These are phyloP conservation scores for Fusarium devonianum DNA, from an alignment of 2,329 filamentous ascomycete genomes.

Conservation along the genomic window DNA sequence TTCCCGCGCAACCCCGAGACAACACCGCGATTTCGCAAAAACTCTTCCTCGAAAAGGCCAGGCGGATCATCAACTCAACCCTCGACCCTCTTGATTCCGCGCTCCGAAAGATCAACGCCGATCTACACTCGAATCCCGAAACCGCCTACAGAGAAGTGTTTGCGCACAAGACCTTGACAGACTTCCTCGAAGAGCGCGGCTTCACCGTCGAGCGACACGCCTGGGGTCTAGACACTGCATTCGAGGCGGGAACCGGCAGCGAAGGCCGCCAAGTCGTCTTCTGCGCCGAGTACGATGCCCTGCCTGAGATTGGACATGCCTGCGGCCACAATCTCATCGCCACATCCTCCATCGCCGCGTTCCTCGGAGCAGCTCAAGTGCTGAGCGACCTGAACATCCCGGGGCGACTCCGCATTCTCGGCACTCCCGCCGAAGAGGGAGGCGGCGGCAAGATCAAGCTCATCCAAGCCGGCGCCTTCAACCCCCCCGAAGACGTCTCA, in stretches of 20 bases:
- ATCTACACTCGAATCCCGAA: conserved; percentile 8
- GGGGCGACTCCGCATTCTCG: conserved; percentile 49
- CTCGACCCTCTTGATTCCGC: background rate
- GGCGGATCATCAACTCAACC: background rate
- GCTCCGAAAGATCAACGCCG: background rate
- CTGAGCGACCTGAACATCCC: conserved; percentile 47
- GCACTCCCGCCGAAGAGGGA: conserved; percentile 61
- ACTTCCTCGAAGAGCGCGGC: conserved; percentile 17
- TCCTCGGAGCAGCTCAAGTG: conserved; percentile 54
- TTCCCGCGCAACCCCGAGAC: too few relatives aligned
- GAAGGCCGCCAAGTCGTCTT: conserved; percentile 15
- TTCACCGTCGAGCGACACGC: conserved; percentile 17
- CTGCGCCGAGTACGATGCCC: conserved; percentile 24
- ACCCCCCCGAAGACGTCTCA: conserved; percentile 36
- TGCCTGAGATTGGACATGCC: conserved; percentile 21
- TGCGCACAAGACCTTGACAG: conserved; percentile 15
- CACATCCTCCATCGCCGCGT: conserved; percentile 54
- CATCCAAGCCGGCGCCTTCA: conserved; percentile 52
- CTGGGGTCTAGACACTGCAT: conserved; percentile 12
- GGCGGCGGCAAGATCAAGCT: conserved; percentile 58
- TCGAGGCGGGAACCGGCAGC: conserved; percentile 16
- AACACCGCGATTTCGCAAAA: too few relatives aligned
- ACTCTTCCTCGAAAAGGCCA: background rate
- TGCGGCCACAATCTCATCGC: conserved; percentile 65
- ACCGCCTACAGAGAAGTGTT: conserved; percentile 13